phyloP scores from a whole-genome alignment of 2,329 filamentous ascomycete species.

The Ophiosphaerella korrae region DNA sequence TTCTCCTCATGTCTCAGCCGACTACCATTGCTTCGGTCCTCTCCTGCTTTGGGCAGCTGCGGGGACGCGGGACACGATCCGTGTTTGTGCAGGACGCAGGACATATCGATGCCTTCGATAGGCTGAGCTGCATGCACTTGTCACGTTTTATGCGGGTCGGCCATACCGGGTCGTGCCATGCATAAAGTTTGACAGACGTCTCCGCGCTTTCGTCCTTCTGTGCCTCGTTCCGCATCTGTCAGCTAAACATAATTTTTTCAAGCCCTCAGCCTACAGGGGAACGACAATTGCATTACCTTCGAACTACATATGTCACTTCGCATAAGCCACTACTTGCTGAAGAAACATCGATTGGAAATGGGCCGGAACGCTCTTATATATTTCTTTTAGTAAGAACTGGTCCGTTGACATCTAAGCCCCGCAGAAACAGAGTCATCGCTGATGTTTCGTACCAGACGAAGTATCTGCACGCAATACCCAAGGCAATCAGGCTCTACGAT shows the following conservation, averaged over 20 bases:
- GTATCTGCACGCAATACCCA: not conserved
- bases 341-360: too few species aligned
- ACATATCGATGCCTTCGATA: conserved; percentile 6
- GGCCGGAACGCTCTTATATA: too few species aligned
- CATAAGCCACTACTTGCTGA: too few species aligned
- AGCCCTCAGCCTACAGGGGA: too few species aligned
- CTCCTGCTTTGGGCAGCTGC: conserved; percentile 13
- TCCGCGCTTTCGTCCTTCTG: conserved; percentile 10
- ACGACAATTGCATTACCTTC: not conserved
- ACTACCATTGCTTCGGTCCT: not conserved
- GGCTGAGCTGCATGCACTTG: conserved; percentile 11
- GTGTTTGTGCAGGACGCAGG: not conserved
- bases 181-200: conserved; percentile 4
- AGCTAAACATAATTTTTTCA: not conserved
- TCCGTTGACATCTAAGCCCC: too few species aligned
- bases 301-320: not conserved
- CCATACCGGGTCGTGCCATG: conserved; percentile 1
- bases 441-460: too few species aligned
- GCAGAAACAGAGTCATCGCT: too few species aligned
- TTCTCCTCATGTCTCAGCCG: not conserved
- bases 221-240: conserved; percentile 10
- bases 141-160: conserved; percentile 12
- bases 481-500: conserved; percentile 7
- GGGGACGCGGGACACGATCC: conserved; percentile 14
- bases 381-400: too few species aligned